Evolutionary conservation across 2,329 filamentous ascomycete genomes (phyloP).

Genomic region (Rutstroemia sp.): DNA sequence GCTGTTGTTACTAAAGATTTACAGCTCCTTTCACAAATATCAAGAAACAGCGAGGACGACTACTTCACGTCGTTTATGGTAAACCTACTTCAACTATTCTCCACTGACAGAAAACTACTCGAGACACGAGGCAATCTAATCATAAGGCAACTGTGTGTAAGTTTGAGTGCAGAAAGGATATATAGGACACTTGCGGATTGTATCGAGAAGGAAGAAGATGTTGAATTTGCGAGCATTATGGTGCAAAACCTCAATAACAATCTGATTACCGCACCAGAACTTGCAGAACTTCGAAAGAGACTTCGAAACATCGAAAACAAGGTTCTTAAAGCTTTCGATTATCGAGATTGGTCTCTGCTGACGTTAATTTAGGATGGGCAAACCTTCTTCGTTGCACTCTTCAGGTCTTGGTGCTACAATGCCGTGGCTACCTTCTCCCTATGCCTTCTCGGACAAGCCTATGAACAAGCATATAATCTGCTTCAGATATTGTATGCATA

Average conservation of each 20-base stretch:
- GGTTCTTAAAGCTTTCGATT: constrained; percentile 35
- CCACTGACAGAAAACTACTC: constrained; percentile 82
- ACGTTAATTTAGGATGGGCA: constrained; percentile 65
- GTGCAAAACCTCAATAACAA: constrained; percentile 99
- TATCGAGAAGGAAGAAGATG: constrained; percentile 93
- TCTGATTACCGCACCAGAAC: constrained; percentile 90
- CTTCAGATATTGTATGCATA: constrained; percentile 76
- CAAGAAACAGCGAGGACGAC: constrained; percentile 89
- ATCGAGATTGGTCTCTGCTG: constrained; percentile 4
- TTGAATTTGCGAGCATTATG: constrained; percentile 99
- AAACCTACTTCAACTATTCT: constrained; percentile 88
- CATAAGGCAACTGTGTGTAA: constrained; percentile 89
- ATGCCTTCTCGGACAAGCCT: constrained; percentile 90
- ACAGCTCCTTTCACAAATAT: constrained; percentile 91
- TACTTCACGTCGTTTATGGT: constrained; percentile 99
- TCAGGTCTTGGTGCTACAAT: constrained; percentile 97
- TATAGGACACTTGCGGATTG: constrained; percentile 94
- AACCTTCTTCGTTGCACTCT: constrained; percentile 87
- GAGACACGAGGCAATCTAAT: constrained; percentile 94
- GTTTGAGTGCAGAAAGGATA: constrained; percentile 87
- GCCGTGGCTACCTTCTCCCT: constrained; percentile 95
- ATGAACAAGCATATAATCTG: constrained; percentile 94
- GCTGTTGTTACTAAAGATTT: constrained; percentile 93
- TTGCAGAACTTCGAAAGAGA: constrained; percentile 83
- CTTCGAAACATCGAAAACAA: constrained; percentile 85